Evolutionary conservation across 345 rosid species (phyloP).

Genomic region (Gossypium thurberi): DNA sequence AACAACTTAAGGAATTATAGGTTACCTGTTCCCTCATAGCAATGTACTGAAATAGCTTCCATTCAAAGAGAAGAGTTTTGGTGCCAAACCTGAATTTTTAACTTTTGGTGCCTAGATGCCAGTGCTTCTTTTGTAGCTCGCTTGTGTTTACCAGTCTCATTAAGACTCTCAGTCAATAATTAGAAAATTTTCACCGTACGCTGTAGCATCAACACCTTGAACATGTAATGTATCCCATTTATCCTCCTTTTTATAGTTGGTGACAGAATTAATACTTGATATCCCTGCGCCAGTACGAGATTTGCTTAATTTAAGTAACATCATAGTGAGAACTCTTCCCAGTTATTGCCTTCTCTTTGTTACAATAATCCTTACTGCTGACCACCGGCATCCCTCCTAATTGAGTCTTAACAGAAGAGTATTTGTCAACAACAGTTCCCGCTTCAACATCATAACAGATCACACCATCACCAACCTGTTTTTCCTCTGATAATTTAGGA

Average conservation of each 20-base stretch:
- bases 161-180: constrained; percentile 62
- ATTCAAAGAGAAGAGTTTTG: background rate
- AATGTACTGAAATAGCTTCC: background rate
- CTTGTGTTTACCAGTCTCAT: constrained; percentile 83
- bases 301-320: constrained; percentile 20
- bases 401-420: constrained; percentile 9
- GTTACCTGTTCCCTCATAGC: background rate
- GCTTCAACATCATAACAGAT: constrained; percentile 2
- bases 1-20: background rate
- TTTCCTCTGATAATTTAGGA: constrained; percentile 14
- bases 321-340: constrained; percentile 11
- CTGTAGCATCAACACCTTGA: constrained; percentile 16
- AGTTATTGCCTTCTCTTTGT: too few relatives aligned
- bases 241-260: constrained; percentile 12
- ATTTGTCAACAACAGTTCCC: constrained; percentile 17
- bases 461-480: constrained; percentile 14
- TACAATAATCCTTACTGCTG: constrained; percentile 8
- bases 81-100: constrained; percentile 14
- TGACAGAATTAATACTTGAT: constrained; percentile 14
- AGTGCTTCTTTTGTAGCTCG: constrained; percentile 77
- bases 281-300: constrained; percentile 14
- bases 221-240: constrained; percentile 12
- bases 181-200: constrained; percentile 26
- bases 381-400: background rate
- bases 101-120: constrained; percentile 65